Evolutionary conservation across 192 early-diverging fungal genomes (phyloP).

Genomic region (Gryganskiella cystojenkinii): DNA sequence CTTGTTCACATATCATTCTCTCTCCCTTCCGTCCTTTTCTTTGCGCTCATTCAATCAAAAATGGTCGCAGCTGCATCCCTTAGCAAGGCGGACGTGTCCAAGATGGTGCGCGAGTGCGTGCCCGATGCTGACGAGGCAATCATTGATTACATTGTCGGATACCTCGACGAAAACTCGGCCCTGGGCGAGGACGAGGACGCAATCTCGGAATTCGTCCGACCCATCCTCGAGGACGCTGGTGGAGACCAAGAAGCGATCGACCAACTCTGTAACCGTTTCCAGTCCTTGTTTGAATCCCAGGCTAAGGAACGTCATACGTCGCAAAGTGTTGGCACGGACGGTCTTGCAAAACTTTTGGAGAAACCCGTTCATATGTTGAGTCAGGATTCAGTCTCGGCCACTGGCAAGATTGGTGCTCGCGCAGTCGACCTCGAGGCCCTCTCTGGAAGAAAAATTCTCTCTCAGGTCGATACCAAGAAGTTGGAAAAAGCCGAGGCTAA

Average conservation of each 20-base stretch:
- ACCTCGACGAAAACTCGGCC: constrained; percentile 69
- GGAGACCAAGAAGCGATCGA: constrained; percentile 71
- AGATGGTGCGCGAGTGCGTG: constrained; percentile 66
- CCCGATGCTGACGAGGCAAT: constrained; percentile 81
- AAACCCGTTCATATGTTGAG: constrained; percentile 77
- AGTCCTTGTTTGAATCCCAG: constrained; percentile 60
- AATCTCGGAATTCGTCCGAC: constrained; percentile 73
- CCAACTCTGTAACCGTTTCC: constrained; percentile 74
- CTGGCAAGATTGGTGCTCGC: constrained; percentile 52
- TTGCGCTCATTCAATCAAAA: background rate
- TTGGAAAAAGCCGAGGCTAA: constrained; percentile 93
- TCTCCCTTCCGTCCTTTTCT: background rate
- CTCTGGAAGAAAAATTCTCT: constrained; percentile 72
- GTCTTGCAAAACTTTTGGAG: constrained; percentile 66
- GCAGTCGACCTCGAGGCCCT: constrained; percentile 75
- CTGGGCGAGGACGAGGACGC: constrained; percentile 66
- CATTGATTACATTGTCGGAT: constrained; percentile 83
- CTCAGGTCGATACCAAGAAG: constrained; percentile 84
- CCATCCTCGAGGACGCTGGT: constrained; percentile 76
- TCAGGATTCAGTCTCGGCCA: constrained; percentile 70
- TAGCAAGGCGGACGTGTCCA: constrained; percentile 49
- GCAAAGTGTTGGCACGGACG: constrained; percentile 54
- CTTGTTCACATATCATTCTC: background rate
- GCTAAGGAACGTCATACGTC: constrained; percentile 52
- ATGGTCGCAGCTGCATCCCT: constrained; percentile 46